These are phyloP conservation scores for Daedaleopsis nitida DNA, from an alignment of 768 basidiomycete genomes.

Conservation along the genomic window DNA sequence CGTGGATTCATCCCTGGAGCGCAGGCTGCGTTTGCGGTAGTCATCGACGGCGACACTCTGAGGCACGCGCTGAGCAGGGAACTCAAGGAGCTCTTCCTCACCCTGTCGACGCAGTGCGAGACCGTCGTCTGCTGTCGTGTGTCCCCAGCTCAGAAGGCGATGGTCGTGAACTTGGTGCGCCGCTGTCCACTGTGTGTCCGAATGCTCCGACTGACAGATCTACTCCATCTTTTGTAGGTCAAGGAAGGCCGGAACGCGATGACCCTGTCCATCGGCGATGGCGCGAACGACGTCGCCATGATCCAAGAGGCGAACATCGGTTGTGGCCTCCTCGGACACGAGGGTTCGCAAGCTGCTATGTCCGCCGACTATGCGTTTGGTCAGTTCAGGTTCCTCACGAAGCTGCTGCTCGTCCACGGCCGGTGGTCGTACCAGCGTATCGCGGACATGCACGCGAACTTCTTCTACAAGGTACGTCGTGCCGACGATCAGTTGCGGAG, in stretches of 20 bases:
- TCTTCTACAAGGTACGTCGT: conserved; percentile 89
- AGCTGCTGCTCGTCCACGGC: conserved; percentile 90
- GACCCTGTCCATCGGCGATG: conserved; percentile 96
- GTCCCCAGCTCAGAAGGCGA: conserved; percentile 96
- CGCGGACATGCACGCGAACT: conserved; percentile 96
- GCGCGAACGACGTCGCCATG: conserved; percentile 99
- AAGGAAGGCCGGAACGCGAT: conserved; percentile 95
- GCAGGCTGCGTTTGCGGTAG: conserved; percentile 84
- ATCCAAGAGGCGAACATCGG: conserved; percentile 99
- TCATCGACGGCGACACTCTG: conserved; percentile 95
- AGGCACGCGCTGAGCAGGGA: conserved; percentile 75
- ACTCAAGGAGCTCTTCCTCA: conserved; percentile 86
- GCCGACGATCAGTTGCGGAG: not conserved
- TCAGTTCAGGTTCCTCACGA: conserved; percentile 93
- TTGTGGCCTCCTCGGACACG: conserved; percentile 89
- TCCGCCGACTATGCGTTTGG: conserved; percentile 98
- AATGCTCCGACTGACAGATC: not conserved
- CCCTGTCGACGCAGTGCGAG: conserved; percentile 93
- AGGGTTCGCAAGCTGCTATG: conserved; percentile 98
- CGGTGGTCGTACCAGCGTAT: conserved; percentile 97
- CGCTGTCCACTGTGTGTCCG: conserved; percentile 25
- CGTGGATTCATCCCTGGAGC: conserved; percentile 69
- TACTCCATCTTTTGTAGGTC: conserved; percentile 50
- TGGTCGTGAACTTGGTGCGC: conserved; percentile 85
- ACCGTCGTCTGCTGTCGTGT: conserved; percentile 99